A percentile compares a stretch with the other conserved stretches of the same genome.
Evolutionary conservation across 2,329 filamentous ascomycete species (phyloP).

Genomic region (Neonectria ditissima): DNA sequence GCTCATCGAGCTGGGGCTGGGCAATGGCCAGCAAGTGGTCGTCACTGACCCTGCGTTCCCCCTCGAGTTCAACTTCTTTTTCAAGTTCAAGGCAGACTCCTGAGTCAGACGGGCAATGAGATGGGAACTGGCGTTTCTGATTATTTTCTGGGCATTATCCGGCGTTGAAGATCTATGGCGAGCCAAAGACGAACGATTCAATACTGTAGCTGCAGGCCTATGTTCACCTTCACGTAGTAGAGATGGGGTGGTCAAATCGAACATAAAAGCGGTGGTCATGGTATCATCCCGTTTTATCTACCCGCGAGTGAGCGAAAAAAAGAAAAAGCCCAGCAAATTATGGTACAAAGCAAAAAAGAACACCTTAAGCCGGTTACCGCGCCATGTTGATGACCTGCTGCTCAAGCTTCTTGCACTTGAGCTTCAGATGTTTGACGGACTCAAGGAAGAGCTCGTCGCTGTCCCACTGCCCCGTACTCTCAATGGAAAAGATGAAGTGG

Average conservation of each 20-base stretch:
- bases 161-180: constrained; percentile 44
- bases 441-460: constrained; percentile 95
- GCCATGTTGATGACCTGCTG: constrained; percentile 76
- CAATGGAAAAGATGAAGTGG: constrained; percentile 97
- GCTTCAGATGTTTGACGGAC: constrained; percentile 84
- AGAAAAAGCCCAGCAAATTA: constrained; percentile 34
- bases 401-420: constrained; percentile 82
- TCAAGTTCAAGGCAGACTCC: constrained; percentile 57
- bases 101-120: constrained; percentile 21
- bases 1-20: constrained; percentile 77
- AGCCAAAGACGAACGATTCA: constrained; percentile 20
- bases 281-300: constrained; percentile 52
- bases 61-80: constrained; percentile 71
- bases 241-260: constrained; percentile 17
- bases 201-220: constrained; percentile 46
- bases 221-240: constrained; percentile 37
- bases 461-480: constrained; percentile 95
- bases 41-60: constrained; percentile 92
- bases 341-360: constrained; percentile 41
- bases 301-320: constrained; percentile 41
- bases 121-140: constrained; percentile 31
- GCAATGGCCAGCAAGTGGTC: constrained; percentile 87
- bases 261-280: constrained; percentile 45
- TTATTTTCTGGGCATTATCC: constrained; percentile 38
- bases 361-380: constrained; percentile 51